Percentiles rank a stretch among this genome's conserved stretches.
Conservation (phyloP, 805 yeast species). For the Kuraishia cidri region DNA sequence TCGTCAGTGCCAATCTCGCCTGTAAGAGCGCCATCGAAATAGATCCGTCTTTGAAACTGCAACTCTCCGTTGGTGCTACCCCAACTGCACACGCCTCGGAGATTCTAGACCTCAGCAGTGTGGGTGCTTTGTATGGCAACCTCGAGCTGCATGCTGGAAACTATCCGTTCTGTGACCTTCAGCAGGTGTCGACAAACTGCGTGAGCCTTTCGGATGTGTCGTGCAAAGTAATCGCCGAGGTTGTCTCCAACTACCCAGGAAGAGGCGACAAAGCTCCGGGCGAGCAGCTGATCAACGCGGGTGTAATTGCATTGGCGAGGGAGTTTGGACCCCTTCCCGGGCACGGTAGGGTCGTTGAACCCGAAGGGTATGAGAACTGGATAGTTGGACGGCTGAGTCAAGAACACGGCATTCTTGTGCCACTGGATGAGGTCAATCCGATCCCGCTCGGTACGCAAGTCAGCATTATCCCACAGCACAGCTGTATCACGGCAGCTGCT, state of each 20-base stretch:
- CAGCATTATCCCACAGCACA: conserved; percentile 57
- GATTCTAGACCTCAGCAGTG: conserved; percentile 8
- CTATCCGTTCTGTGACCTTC: conserved; percentile 64
- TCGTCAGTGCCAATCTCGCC: conserved; percentile 47
- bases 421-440: conserved; percentile 26
- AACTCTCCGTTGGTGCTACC: conserved; percentile 72
- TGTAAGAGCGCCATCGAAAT: conserved; percentile 25
- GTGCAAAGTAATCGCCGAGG: conserved; percentile 45
- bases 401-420: conserved; percentile 71
- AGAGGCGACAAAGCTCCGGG: conserved; percentile 45
- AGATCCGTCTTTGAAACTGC: conserved; percentile 28
- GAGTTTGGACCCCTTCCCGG: conserved; percentile 59
- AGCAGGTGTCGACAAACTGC: conserved; percentile 66
- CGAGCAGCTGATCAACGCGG: conserved; percentile 62
- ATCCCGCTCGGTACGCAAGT: conserved; percentile 49
- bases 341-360: conserved; percentile 31
- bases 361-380: conserved; percentile 45
- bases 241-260: conserved; percentile 47
- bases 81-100: conserved; percentile 65
- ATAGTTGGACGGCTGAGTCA: conserved; percentile 60
- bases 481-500: conserved; percentile 62
- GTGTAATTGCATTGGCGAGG: conserved; percentile 61
- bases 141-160: conserved; percentile 81
- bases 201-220: conserved; percentile 37
- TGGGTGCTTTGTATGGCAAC: conserved; percentile 23